phyloP scores from a whole-genome alignment of 1,284 basidiomycete genomes.

The Trichosporon ovoides region DNA sequence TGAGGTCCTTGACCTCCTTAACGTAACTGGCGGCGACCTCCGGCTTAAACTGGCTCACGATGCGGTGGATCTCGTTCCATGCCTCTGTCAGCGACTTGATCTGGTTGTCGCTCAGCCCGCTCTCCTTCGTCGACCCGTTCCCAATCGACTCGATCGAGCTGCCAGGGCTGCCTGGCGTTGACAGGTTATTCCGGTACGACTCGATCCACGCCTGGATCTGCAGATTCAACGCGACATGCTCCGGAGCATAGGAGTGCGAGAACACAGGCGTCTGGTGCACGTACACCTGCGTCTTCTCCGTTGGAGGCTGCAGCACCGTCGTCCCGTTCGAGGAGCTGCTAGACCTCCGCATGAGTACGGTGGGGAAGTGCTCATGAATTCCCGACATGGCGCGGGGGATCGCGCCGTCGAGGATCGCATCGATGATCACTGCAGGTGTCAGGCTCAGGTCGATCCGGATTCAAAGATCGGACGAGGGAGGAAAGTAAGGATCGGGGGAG shows the following conservation, averaged over 20 bases:
- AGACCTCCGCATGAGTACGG: conserved; percentile 18
- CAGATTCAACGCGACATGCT: conserved; percentile 43
- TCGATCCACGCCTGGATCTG: conserved; percentile 47
- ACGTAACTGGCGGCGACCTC: conserved; percentile 40
- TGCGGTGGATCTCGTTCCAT: conserved; percentile 1
- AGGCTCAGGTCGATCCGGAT: background rate
- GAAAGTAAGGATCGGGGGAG: background rate
- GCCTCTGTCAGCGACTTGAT: conserved; percentile 35
- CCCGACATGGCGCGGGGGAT: conserved; percentile 35
- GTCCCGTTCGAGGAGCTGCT: background rate
- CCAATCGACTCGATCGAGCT: background rate
- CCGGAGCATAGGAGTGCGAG: conserved; percentile 25
- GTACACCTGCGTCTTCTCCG: background rate
- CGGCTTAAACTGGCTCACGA: conserved; percentile 28
- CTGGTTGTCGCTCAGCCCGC: conserved; percentile 20
- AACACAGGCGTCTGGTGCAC: conserved; percentile 30
- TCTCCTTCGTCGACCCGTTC: conserved; percentile 4
- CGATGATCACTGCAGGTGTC: conserved; percentile 30
- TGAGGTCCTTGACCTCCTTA: conserved; percentile 45
- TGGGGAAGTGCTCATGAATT: conserved; percentile 37
- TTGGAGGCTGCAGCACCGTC: background rate
- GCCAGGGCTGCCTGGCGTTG: conserved; percentile 27
- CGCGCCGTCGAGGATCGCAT: conserved; percentile 40
- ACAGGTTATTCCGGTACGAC: conserved; percentile 25
- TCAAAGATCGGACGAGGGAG: too few species aligned